Evolutionary conservation across 83 land plant genomes (phyloP).

Genomic region (Picea mariana): DNA sequence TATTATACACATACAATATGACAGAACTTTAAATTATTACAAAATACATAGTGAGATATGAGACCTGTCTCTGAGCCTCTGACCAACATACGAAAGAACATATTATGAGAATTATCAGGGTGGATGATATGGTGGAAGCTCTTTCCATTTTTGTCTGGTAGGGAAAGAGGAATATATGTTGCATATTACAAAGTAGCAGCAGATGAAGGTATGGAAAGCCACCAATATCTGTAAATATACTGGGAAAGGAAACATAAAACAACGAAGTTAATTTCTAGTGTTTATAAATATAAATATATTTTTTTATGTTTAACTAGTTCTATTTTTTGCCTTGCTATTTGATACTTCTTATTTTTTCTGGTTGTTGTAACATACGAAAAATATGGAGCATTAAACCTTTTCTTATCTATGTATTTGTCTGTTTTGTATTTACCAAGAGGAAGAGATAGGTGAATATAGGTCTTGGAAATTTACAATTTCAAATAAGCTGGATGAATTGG

Average conservation of each 20-base stretch:
- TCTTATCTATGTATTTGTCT: too few species aligned
- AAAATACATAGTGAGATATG: background rate
- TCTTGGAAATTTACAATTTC: constrained; percentile 3
- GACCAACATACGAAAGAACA: background rate
- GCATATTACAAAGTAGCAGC: background rate
- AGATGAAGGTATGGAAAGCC: too few species aligned
- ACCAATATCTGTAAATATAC: too few species aligned
- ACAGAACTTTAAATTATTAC: background rate
- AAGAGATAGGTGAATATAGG: background rate
- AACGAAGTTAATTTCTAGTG: too few species aligned
- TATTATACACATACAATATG: background rate
- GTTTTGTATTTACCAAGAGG: background rate
- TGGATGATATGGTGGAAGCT: background rate
- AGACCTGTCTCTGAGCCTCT: constrained; percentile 3
- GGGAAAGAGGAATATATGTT: background rate
- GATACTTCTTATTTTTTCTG: background rate
- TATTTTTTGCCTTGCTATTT: background rate
- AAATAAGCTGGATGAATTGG: constrained; percentile 2
- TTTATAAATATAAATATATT: too few species aligned
- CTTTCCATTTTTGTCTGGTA: background rate
- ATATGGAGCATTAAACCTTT: background rate
- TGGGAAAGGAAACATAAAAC: too few species aligned
- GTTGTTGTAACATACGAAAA: background rate
- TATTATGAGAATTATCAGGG: background rate
- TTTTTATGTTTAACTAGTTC: too few species aligned